These are phyloP conservation scores for Singerocomus inundabilis DNA, from an alignment of 1,284 basidiomycete genomes.

Conservation along the genomic window DNA sequence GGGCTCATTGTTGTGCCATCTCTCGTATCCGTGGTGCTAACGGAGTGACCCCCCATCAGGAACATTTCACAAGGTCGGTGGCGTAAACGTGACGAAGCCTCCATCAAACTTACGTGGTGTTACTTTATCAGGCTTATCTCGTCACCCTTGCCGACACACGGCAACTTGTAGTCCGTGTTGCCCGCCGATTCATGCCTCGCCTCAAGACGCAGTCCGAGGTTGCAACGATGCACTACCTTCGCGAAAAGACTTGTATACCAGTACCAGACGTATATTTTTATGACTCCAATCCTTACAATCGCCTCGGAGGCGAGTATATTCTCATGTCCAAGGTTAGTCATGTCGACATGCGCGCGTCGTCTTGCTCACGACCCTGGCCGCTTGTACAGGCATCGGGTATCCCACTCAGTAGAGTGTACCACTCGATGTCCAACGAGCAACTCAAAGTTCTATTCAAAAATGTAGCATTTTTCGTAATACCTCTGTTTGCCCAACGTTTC, in stretches of 20 bases:
- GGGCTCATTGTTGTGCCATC: conserved; percentile 1
- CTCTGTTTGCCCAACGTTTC: conserved; percentile 75
- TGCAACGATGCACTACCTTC: conserved; percentile 74
- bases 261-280: conserved; percentile 72
- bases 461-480: conserved; percentile 61
- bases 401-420: conserved; percentile 64
- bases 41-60: conserved; percentile 39
- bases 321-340: conserved; percentile 74
- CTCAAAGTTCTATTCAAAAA: conserved; percentile 64
- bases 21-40: conserved; percentile 2
- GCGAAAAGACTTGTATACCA: conserved; percentile 63
- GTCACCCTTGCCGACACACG: conserved; percentile 60
- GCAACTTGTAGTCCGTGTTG: conserved; percentile 71
- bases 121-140: conserved; percentile 60
- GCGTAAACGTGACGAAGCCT: neutral
- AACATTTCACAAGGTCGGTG: conserved; percentile 70
- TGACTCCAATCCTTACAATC: conserved; percentile 78
- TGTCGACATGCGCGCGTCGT: conserved; percentile 1
- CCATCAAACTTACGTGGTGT: conserved; percentile 7
- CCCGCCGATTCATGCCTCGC: conserved; percentile 77
- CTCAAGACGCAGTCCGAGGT: conserved; percentile 82
- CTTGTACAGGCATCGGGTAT: conserved; percentile 60
- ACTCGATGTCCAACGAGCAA: conserved; percentile 59
- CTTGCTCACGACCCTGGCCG: conserved; percentile 18
- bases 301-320: conserved; percentile 78